Evolutionary conservation across 1,284 basidiomycete species (phyloP), one percentile per base, ranked within the genome.

Genomic region (Ganoderma meredithae): DNA sequence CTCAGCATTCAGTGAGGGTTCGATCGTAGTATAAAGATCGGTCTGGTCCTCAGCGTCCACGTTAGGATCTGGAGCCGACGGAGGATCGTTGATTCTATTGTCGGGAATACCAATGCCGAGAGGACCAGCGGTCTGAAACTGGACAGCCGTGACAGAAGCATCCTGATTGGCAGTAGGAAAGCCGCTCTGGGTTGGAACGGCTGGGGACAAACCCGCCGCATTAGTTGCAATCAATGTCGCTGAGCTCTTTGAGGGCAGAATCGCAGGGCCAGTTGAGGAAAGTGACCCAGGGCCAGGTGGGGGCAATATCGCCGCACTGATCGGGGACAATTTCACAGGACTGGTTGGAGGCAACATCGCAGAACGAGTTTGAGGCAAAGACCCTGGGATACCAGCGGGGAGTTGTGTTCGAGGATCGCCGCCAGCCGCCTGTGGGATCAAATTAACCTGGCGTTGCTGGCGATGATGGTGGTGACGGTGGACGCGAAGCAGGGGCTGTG

Each of bases 401-500:
- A 25, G 25, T 22, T 49, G 22, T 25, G 47, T 22, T 13, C 10
- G 47, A 12, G 47, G 22, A 49, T 49, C 19, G 22, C 10, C 47
- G 47, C 25, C 22, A 49, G 47, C 47, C 47, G 47, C 47, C 22
- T 19, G 22, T 8, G 47, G 25, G 27, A 17, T 27, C 17, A 15
- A 17, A 4, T 55, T 8, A 33, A 17, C 27, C 13, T 55, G 52
- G 12, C 33, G 52, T 15, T 55, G 22, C 22, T 49, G 52, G 52
- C 31, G 52, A 55, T 55, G 52, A 9, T 13, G 13, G 17, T 33
- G 27, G 52, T 33, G 25, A 5, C 27, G 52, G 27, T 27, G 52
- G 9, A 44, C 10, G 60, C 60, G 40, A 31, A 41, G 36, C 25
- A 22, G 58, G 39, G 60, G 60, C 43, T n/a, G 43, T n/a, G 62